Evolutionary conservation across 345 rosid species (phyloP).

Genomic region (Rhizophora mangle): DNA sequence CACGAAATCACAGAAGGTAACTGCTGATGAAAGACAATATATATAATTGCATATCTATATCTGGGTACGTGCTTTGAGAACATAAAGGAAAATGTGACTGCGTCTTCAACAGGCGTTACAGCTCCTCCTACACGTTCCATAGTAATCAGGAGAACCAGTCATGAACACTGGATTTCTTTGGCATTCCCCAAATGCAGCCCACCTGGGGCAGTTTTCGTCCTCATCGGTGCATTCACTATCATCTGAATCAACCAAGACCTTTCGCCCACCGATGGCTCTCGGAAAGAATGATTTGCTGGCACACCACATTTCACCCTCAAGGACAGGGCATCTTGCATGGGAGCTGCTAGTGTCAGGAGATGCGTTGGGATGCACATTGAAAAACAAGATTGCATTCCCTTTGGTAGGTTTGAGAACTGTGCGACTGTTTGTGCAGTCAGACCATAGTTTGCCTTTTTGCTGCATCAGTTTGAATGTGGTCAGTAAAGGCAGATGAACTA

Average conservation of each 20-base stretch:
- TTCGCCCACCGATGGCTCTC: slow-evolving; percentile 29
- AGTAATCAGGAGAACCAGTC: slow-evolving; percentile 89
- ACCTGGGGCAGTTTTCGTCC: slow-evolving; percentile 59
- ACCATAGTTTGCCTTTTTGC: slow-evolving; percentile 48
- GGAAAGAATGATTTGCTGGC: slow-evolving; percentile 59
- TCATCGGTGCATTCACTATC: slow-evolving; percentile 62
- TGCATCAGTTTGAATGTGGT: slow-evolving; percentile 22
- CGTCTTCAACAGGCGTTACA: slow-evolving; percentile 54
- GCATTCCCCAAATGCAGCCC: slow-evolving; percentile 88
- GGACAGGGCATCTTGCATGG: slow-evolving; percentile 78
- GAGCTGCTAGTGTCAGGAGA: slow-evolving; percentile 58
- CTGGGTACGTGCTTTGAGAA: neutral
- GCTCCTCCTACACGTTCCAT: slow-evolving; percentile 86
- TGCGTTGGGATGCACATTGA: slow-evolving; percentile 53
- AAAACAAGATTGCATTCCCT: slow-evolving; percentile 81
- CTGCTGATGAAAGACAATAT: neutral
- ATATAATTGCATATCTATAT: too few species aligned
- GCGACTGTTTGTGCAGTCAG: slow-evolving; percentile 48
- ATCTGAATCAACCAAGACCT: slow-evolving; percentile 20
- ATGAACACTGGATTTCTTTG: slow-evolving; percentile 78
- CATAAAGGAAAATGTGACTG: neutral
- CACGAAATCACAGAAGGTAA: neutral
- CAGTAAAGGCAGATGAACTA: neutral
- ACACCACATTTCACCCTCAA: slow-evolving; percentile 62
- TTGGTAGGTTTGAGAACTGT: slow-evolving; percentile 53